Conservation (phyloP, 768 basidiomycete species). For the Boletus subcaerulescens region DNA sequence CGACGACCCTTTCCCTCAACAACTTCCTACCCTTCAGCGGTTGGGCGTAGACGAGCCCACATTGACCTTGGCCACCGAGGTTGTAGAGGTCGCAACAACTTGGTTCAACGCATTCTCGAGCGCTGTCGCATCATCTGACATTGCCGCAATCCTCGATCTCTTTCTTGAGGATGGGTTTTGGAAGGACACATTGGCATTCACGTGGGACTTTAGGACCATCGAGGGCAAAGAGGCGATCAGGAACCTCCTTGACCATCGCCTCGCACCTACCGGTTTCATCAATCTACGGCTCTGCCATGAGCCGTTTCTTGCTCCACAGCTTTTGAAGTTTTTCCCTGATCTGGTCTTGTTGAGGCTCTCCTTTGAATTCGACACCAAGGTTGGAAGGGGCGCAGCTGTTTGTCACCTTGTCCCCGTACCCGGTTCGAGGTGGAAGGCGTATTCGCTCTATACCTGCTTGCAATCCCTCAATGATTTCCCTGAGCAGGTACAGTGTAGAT, state of each 20-base stretch:
- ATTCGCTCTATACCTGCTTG: constrained; percentile 51
- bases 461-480: constrained; percentile 56
- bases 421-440: constrained; percentile 51
- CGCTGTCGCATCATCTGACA: constrained; percentile 17
- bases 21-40: constrained; percentile 29
- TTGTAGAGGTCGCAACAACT: constrained; percentile 14
- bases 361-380: constrained; percentile 52
- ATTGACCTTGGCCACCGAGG: constrained; percentile 14
- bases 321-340: constrained; percentile 49
- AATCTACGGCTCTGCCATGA: constrained; percentile 12
- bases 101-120: constrained; percentile 26
- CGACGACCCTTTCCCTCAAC: constrained; percentile 20
- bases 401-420: constrained; percentile 50
- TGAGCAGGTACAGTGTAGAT: neutral
- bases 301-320: constrained; percentile 23
- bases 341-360: constrained; percentile 54
- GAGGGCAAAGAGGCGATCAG: constrained; percentile 37
- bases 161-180: constrained; percentile 37
- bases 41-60: constrained; percentile 22
- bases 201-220: constrained; percentile 55
- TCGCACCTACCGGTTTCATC: constrained; percentile 15
- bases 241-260: constrained; percentile 37
- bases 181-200: constrained; percentile 52
- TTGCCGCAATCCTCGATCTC: constrained; percentile 17
- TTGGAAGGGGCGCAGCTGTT: constrained; percentile 51